A percentile compares a stretch with the other conserved stretches of the same genome.
phyloP scores from a whole-genome alignment of 2,329 filamentous ascomycete species.

The Ophiostoma ips region DNA sequence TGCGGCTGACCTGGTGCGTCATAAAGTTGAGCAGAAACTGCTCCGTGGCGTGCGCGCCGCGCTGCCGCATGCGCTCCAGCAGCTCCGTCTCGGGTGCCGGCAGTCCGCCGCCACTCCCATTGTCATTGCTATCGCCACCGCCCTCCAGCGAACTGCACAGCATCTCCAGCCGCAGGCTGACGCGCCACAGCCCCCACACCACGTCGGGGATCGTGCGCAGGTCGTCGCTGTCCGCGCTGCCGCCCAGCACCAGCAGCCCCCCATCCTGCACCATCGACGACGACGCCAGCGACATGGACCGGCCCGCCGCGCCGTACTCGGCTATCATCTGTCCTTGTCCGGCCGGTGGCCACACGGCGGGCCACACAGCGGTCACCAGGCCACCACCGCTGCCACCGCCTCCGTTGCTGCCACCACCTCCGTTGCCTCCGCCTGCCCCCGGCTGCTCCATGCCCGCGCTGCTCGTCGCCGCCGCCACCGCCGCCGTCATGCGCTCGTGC shows the following conservation, averaged over 20 bases:
- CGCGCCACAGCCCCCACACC: constrained; percentile 80
- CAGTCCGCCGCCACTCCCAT: constrained; percentile 46
- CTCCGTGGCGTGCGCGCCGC: constrained; percentile 79
- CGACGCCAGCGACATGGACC: neutral
- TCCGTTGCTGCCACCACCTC: too few species aligned
- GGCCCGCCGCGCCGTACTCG: neutral
- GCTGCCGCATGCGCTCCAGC: constrained; percentile 50
- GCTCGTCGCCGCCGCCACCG: constrained; percentile 16
- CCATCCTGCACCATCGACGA: neutral
- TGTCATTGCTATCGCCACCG: too few species aligned
- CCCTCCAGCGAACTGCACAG: constrained; percentile 80
- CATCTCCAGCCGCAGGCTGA: constrained; percentile 83
- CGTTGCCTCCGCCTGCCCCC: neutral
- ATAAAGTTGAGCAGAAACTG: constrained; percentile 77
- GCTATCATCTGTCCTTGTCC: neutral
- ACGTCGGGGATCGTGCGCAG: constrained; percentile 38
- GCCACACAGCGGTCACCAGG: neutral
- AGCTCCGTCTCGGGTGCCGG: constrained; percentile 73
- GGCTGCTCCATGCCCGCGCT: neutral
- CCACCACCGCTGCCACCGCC: neutral
- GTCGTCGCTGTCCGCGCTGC: constrained; percentile 1
- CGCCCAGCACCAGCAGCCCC: constrained; percentile 3
- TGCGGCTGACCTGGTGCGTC: constrained; percentile 87
- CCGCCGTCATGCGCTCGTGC: constrained; percentile 23
- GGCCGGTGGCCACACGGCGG: neutral